Evolutionary conservation across 495 filamentous ascomycete species (phyloP), one percentile per base, ranked within the genome.

Genomic region (Trichoderma gamsii): DNA sequence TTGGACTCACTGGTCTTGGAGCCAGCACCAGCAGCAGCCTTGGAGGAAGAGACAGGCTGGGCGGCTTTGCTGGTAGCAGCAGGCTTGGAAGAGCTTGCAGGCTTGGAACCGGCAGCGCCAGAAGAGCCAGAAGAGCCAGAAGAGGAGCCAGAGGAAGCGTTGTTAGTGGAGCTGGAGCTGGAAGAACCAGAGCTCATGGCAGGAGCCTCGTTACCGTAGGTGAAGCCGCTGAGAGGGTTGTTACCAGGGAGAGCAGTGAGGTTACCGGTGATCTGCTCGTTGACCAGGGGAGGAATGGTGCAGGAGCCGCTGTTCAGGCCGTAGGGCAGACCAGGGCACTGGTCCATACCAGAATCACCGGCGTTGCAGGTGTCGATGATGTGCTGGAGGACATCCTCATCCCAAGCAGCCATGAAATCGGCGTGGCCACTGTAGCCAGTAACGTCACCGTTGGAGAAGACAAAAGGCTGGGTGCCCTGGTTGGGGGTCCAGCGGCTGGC

Each of bases 371-470:
- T 81, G 72, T 88, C 75, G 69, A 90, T 80, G 69, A 86, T 87
- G 43, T 81, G 78, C 73, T 90, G 83, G 23, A 92, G 84, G 66
- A 82, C 78, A 6, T 76, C 69, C 65, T 80, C 74, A 69, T 92
- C 85, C 90, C 90, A 93, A 38, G 88, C 90, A 63, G 89, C 85
- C 59, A 92, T 78, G 76, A 92, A 91, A 76, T 92, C 89, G 43
- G 83, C 88, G 76, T 92, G 89, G 64, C 84, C 83, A 41, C 78
- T 79, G 74, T 77, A 86, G 63, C 84, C 84, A n/a, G 84, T 85
- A 35, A 76, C 76, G 63, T 88, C 85, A 32, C 85, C 85, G 74
- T 84, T 87, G 68, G 87, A 79, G 69, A 85, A 84, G 66, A 92
- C 87, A 74, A 90, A 91, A 41, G 89, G 89, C 71, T 78, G 79